Evolutionary conservation across 139 green algal genomes (phyloP).

Genomic region (Pseudopediastrum boryanum): DNA sequence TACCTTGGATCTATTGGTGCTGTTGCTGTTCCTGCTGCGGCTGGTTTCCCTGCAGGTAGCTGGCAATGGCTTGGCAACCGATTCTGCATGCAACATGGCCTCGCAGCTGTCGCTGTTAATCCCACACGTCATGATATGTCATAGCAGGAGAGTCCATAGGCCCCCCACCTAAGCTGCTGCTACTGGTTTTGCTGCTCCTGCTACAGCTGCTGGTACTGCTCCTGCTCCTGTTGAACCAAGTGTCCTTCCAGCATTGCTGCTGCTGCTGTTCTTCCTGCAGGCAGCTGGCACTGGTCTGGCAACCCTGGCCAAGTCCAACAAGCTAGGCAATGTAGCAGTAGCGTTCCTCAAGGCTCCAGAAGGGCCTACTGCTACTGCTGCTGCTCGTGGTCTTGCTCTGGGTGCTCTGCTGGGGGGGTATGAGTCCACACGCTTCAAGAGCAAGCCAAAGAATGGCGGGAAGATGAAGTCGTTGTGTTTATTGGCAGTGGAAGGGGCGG

Average conservation of each 20-base stretch:
- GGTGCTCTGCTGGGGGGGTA: conserved; percentile 79
- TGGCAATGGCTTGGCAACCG: no score
- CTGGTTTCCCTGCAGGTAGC: no score
- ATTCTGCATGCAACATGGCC: no score
- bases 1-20: no score
- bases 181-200: no score
- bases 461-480: conserved; percentile 66
- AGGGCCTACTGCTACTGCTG: not conserved
- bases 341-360: not conserved
- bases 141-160: no score
- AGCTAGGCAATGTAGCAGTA: conserved; percentile 27
- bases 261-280: not conserved
- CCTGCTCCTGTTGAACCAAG: no score
- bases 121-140: no score
- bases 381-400: not conserved
- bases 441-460: conserved; percentile 59
- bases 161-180: no score
- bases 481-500: conserved; percentile 16
- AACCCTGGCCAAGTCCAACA: conserved; percentile 45
- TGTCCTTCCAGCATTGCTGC: not conserved
- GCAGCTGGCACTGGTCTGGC: conserved; percentile 19
- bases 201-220: no score
- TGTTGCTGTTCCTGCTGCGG: no score
- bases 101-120: no score
- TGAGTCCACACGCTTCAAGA: conserved; percentile 92